These are phyloP conservation scores for Cryptococcus maquisensis DNA, from an alignment of 1,284 basidiomycete genomes.

Conservation along the genomic window DNA sequence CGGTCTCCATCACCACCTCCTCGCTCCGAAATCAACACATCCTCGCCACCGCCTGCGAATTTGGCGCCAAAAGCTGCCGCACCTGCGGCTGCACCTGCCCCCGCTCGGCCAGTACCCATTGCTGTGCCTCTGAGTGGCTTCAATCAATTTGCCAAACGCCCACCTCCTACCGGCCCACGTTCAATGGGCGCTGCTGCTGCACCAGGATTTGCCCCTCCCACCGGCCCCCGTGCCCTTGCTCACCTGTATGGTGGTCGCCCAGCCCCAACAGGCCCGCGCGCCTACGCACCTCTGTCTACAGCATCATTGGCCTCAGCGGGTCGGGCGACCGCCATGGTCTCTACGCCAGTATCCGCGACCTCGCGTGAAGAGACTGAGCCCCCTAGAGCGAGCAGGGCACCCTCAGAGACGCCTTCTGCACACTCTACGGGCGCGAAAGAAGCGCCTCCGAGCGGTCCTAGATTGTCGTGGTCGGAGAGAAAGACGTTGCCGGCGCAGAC, in stretches of 20 bases:
- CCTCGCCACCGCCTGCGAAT: neutral
- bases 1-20: slow-evolving; percentile 2
- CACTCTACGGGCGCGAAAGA: neutral
- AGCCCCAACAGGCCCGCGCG: neutral
- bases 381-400: too few species aligned
- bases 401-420: too few species aligned
- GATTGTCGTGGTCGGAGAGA: slow-evolving; percentile 25
- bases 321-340: too few species aligned
- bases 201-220: slow-evolving; percentile 24
- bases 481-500: slow-evolving; percentile 7
- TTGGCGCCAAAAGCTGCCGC: neutral
- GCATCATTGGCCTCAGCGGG: too few species aligned
- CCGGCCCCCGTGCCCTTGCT: slow-evolving; percentile 22
- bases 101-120: neutral
- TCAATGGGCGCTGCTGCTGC: slow-evolving; percentile 12
- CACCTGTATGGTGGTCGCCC: slow-evolving; percentile 6
- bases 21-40: neutral
- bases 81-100: slow-evolving; percentile 1
- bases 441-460: slow-evolving; percentile 1
- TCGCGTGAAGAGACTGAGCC: too few species aligned
- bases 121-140: neutral
- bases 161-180: slow-evolving; percentile 25
- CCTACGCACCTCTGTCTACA: neutral
- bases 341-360: too few species aligned
- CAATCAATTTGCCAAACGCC: neutral